A percentile compares a stretch with the other conserved stretches of the same genome.
These are phyloP conservation scores for Suillus subalutaceus DNA, from an alignment of 768 basidiomycete genomes.

Conservation along the genomic window DNA sequence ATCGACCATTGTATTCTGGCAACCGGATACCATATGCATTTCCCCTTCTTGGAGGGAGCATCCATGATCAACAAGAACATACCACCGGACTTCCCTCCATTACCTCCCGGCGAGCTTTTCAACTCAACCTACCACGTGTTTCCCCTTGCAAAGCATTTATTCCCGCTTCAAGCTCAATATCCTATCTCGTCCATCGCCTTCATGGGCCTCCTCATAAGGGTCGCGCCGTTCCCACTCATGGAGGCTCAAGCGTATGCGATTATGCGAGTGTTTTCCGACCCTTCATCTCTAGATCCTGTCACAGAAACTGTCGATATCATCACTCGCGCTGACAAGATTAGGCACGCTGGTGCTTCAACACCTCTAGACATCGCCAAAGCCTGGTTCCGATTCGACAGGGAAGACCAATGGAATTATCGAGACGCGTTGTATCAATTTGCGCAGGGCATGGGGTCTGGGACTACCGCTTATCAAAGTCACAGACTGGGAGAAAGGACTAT, in stretches of 20 bases:
- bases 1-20: conserved; percentile 72
- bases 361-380: conserved; percentile 47
- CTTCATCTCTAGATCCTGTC: conserved; percentile 48
- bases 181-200: conserved; percentile 63
- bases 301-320: conserved; percentile 53
- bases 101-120: conserved; percentile 49
- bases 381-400: conserved; percentile 56
- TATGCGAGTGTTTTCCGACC: conserved; percentile 56
- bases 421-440: conserved; percentile 58
- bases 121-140: conserved; percentile 71
- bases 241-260: conserved; percentile 78
- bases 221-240: conserved; percentile 75
- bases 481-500: conserved; percentile 64
- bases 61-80: conserved; percentile 37
- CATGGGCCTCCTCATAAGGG: conserved; percentile 57
- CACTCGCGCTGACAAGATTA: conserved; percentile 49
- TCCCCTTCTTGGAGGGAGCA: conserved; percentile 57
- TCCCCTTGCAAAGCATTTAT: conserved; percentile 71
- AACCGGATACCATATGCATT: conserved; percentile 70
- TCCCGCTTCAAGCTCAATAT: conserved; percentile 55
- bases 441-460: conserved; percentile 27
- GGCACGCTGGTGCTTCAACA: conserved; percentile 33
- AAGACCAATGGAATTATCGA: conserved; percentile 71
- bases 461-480: conserved; percentile 41
- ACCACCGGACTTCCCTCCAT: conserved; percentile 49